phyloP scores from a whole-genome alignment of 2,329 filamentous ascomycete genomes.

The Zalaria sp. region DNA sequence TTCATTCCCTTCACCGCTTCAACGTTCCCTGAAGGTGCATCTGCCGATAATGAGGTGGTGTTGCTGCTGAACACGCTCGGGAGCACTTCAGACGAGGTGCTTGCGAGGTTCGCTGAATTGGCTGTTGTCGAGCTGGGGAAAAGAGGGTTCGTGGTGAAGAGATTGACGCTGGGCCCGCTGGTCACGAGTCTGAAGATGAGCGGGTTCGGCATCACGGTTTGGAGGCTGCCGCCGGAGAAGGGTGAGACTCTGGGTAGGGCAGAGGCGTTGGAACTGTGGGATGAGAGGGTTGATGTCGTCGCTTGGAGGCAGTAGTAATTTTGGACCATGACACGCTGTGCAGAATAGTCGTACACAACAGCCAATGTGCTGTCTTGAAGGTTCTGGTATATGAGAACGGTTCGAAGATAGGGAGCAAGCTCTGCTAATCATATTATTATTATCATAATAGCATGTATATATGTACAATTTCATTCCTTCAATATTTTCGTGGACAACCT shows the following conservation, averaged over 20 bases:
- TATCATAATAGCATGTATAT: too few species aligned
- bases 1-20: conserved; percentile 21
- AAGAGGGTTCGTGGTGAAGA: conserved; percentile 18
- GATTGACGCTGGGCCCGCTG: conserved; percentile 19
- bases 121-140: conserved; percentile 15
- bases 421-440: too few species aligned
- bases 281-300: conserved; percentile 19
- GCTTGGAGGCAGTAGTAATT: conserved; percentile 19
- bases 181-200: conserved; percentile 25
- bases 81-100: conserved; percentile 21
- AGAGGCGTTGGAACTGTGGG: conserved; percentile 19
- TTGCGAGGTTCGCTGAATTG: conserved; percentile 20
- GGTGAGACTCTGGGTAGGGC: conserved; percentile 14
- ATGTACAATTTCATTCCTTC: too few species aligned
- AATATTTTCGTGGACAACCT: too few species aligned
- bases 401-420: too few species aligned
- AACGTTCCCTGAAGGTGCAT: conserved; percentile 7
- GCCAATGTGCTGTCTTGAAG: too few species aligned
- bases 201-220: conserved; percentile 22
- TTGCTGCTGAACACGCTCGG: conserved; percentile 21
- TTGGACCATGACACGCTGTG: too few species aligned
- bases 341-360: too few species aligned
- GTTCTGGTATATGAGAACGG: too few species aligned
- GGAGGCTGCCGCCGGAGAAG: conserved; percentile 17
- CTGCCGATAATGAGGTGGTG: conserved; percentile 17